Conservation (phyloP, 1,284 basidiomycete genomes). For the Blastosporella zonata region DNA sequence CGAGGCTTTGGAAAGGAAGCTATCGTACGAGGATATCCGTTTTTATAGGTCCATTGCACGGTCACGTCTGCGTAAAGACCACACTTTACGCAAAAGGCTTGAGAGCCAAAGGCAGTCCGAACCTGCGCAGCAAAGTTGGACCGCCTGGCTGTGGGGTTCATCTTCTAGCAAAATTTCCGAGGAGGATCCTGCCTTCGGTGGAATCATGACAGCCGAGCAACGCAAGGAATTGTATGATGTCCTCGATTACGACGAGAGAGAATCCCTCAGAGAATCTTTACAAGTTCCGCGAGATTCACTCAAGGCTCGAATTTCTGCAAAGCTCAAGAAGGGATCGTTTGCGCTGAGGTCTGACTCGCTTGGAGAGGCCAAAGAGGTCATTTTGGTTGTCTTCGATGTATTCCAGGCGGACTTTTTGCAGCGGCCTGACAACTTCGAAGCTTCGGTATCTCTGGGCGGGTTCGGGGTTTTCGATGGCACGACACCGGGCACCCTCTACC, state of each 20-base stretch:
- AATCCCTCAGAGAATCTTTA: constrained; percentile 65
- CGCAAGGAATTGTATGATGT: constrained; percentile 91
- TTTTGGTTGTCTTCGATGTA: constrained; percentile 87
- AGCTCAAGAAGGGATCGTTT: constrained; percentile 86
- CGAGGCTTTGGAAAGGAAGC: constrained; percentile 74
- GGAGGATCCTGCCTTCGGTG: constrained; percentile 56
- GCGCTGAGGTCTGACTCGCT: constrained; percentile 73
- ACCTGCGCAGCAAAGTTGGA: constrained; percentile 62
- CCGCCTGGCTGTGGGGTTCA: constrained; percentile 84
- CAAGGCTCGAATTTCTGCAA: constrained; percentile 74
- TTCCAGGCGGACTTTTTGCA: constrained; percentile 87
- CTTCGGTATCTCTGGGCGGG: constrained; percentile 82
- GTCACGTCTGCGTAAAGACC: constrained; percentile 85
- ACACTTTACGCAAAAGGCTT: constrained; percentile 62
- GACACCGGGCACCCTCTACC: constrained; percentile 78
- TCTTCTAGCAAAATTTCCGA: constrained; percentile 33
- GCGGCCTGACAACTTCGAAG: constrained; percentile 81
- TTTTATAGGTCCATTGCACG: constrained; percentile 97
- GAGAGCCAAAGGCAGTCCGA: constrained; percentile 68
- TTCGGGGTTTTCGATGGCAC: constrained; percentile 94
- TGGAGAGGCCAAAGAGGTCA: constrained; percentile 65
- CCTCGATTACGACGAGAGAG: constrained; percentile 92
- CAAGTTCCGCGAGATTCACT: constrained; percentile 81
- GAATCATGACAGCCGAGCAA: constrained; percentile 88
- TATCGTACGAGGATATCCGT: constrained; percentile 94